These are phyloP conservation scores for Elsinoe australis DNA, from an alignment of 2,329 filamentous ascomycete species.

Conservation along the genomic window DNA sequence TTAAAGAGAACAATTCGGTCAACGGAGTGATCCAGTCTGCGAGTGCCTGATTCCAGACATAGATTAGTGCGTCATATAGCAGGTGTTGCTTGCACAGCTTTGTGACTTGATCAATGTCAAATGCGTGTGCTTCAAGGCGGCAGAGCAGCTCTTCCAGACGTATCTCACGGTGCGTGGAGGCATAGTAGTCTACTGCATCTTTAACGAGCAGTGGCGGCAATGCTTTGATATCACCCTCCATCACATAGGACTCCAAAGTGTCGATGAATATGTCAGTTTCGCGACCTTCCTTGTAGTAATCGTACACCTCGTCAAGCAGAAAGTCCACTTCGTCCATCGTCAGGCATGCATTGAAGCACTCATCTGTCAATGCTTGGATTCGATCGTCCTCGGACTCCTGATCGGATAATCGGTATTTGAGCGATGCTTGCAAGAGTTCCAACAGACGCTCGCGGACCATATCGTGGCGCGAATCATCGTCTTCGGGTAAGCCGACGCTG, in stretches of 20 bases:
- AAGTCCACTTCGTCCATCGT: slow-evolving; percentile 72
- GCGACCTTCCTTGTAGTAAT: slow-evolving; percentile 74
- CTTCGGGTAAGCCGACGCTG: slow-evolving; percentile 86
- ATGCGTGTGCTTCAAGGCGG: slow-evolving; percentile 77
- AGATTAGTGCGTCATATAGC: slow-evolving; percentile 90
- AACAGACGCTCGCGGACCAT: slow-evolving; percentile 83
- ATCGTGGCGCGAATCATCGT: slow-evolving; percentile 63
- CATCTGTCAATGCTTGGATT: slow-evolving; percentile 57
- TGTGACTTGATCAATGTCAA: slow-evolving; percentile 92
- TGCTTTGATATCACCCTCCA: slow-evolving; percentile 64
- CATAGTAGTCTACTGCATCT: slow-evolving; percentile 73
- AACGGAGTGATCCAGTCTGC: slow-evolving; percentile 85
- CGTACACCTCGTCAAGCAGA: slow-evolving; percentile 83
- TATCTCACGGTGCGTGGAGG: slow-evolving; percentile 63
- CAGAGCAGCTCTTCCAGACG: slow-evolving; percentile 91
- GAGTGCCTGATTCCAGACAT: slow-evolving; percentile 91
- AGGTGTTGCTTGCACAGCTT: slow-evolving; percentile 82
- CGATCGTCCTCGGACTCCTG: slow-evolving; percentile 50
- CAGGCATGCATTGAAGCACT: slow-evolving; percentile 76
- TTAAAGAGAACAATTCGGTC: slow-evolving; percentile 67
- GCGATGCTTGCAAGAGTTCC: slow-evolving; percentile 86
- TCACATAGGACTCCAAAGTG: slow-evolving; percentile 77
- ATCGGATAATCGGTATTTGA: slow-evolving; percentile 75
- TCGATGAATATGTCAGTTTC: slow-evolving; percentile 74
- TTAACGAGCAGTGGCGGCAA: slow-evolving; percentile 82